These are phyloP conservation scores for Leucosporidium scottii DNA, from an alignment of 768 basidiomycete genomes.

Conservation along the genomic window DNA sequence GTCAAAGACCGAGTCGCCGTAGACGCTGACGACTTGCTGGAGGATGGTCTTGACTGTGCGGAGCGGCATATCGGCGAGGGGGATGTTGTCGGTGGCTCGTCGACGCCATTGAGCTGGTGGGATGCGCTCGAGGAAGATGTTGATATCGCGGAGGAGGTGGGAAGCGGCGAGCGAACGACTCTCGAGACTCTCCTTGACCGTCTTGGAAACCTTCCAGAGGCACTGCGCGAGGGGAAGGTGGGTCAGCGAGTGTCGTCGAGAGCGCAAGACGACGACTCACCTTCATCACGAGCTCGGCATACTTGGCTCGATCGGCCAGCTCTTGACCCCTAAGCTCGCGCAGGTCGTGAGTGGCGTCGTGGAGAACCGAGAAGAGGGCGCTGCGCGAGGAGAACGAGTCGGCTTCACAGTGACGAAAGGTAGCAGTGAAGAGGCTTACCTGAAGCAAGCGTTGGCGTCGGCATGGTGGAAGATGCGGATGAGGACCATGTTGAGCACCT, in stretches of 20 bases:
- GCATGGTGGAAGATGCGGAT: slow-evolving; percentile 81
- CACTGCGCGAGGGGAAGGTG: slow-evolving; percentile 67
- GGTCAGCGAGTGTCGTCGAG: not conserved
- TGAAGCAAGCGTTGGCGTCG: slow-evolving; percentile 80
- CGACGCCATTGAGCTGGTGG: slow-evolving; percentile 95
- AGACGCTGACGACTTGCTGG: slow-evolving; percentile 90
- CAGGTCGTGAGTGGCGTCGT: slow-evolving; percentile 45
- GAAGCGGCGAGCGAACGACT: slow-evolving; percentile 74
- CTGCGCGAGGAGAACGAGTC: slow-evolving; percentile 54
- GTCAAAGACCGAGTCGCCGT: slow-evolving; percentile 85
- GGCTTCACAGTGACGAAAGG: not conserved
- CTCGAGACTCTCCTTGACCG: slow-evolving; percentile 82
- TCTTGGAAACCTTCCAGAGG: slow-evolving; percentile 94
- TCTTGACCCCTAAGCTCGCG: slow-evolving; percentile 73
- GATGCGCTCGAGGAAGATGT: slow-evolving; percentile 85
- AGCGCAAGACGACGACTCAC: not conserved
- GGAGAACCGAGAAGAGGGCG: slow-evolving; percentile 60
- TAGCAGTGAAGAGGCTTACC: slow-evolving; percentile 50
- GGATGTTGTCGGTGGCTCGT: slow-evolving; percentile 79
- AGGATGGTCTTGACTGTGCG: slow-evolving; percentile 97
- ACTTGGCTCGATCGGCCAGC: slow-evolving; percentile 70
- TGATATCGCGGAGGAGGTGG: slow-evolving; percentile 82
- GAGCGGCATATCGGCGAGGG: slow-evolving; percentile 95
- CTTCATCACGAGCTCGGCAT: slow-evolving; percentile 39
- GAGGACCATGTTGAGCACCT: slow-evolving; percentile 98